Evolutionary conservation across 2,329 filamentous ascomycete species (phyloP).

Genomic region (Xylaria sp.): DNA sequence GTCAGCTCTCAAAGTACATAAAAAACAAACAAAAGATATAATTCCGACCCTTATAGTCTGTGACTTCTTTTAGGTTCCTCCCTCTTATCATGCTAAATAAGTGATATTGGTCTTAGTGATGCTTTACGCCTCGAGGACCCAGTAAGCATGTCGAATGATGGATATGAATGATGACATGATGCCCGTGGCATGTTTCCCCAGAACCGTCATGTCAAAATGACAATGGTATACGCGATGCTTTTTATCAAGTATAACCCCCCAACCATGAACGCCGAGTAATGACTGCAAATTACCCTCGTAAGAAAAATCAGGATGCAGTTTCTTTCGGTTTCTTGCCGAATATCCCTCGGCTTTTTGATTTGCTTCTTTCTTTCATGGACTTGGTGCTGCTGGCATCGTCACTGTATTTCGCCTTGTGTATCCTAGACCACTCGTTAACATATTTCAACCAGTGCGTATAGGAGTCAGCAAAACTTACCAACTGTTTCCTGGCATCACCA

Average conservation of each 20-base stretch:
- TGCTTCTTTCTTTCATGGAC: slow-evolving; percentile 76
- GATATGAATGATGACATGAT: slow-evolving; percentile 25
- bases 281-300: slow-evolving; percentile 20
- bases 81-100: slow-evolving; percentile 18
- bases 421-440: slow-evolving; percentile 66
- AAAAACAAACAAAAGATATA: slow-evolving; percentile 4
- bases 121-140: slow-evolving; percentile 16
- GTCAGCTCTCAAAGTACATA: slow-evolving; percentile 25
- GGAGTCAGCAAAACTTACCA: slow-evolving; percentile 71
- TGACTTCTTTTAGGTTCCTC: neutral
- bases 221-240: slow-evolving; percentile 35
- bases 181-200: slow-evolving; percentile 12
- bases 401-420: slow-evolving; percentile 94
- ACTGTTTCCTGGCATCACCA: slow-evolving; percentile 98
- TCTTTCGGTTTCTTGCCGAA: slow-evolving; percentile 68
- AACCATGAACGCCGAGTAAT: slow-evolving; percentile 35
- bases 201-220: slow-evolving; percentile 26
- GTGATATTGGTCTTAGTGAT: slow-evolving; percentile 10
- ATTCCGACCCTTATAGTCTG: neutral
- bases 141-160: slow-evolving; percentile 19
- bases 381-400: slow-evolving; percentile 65
- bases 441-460: neutral
- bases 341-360: slow-evolving; percentile 78
- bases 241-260: slow-evolving; percentile 31
- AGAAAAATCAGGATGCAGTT: slow-evolving; percentile 21